These are phyloP conservation scores for Colletotrichum neosansevieriae DNA, from an alignment of 2,329 filamentous ascomycete genomes.

Conservation along the genomic window DNA sequence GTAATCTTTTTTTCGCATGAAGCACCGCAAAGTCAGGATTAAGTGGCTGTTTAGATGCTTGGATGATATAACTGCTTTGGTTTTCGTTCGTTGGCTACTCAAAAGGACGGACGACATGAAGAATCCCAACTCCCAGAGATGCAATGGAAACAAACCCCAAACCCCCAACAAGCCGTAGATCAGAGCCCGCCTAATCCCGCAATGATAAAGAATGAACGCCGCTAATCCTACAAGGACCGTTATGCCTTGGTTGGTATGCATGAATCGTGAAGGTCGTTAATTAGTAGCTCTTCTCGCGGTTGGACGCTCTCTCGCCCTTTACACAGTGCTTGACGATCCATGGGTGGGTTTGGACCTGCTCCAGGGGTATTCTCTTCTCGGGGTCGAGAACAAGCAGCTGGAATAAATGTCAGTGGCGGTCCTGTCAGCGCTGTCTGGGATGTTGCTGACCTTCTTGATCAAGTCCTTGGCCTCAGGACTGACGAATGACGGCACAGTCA, in stretches of 20 bases:
- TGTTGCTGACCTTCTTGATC: conserved; percentile 81
- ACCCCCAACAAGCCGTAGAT: conserved; percentile 39
- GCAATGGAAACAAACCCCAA: conserved; percentile 42
- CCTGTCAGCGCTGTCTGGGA: neutral
- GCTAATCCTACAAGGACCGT: conserved; percentile 41
- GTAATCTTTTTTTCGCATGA: conserved; percentile 26
- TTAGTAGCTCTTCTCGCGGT: conserved; percentile 59
- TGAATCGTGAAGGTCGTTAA: conserved; percentile 41
- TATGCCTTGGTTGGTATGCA: conserved; percentile 41
- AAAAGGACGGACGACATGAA: conserved; percentile 34
- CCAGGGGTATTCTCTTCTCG: conserved; percentile 90
- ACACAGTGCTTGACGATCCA: conserved; percentile 98
- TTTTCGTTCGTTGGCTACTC: conserved; percentile 33
- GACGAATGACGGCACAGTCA: conserved; percentile 91
- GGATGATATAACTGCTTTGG: conserved; percentile 27
- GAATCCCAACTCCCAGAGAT: conserved; percentile 45
- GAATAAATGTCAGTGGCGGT: conserved; percentile 38
- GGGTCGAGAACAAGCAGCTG: conserved; percentile 92
- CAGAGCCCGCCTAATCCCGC: conserved; percentile 39
- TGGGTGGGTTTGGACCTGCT: conserved; percentile 88
- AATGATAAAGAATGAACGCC: conserved; percentile 38
- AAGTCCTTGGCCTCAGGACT: conserved; percentile 91
- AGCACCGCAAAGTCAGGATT: neutral
- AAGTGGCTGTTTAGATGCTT: conserved; percentile 4
- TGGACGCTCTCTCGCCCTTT: conserved; percentile 67